Conservation (phyloP, 202 grass and related monocot genomes). For the Schoenoplectus tabernaemontani region DNA sequence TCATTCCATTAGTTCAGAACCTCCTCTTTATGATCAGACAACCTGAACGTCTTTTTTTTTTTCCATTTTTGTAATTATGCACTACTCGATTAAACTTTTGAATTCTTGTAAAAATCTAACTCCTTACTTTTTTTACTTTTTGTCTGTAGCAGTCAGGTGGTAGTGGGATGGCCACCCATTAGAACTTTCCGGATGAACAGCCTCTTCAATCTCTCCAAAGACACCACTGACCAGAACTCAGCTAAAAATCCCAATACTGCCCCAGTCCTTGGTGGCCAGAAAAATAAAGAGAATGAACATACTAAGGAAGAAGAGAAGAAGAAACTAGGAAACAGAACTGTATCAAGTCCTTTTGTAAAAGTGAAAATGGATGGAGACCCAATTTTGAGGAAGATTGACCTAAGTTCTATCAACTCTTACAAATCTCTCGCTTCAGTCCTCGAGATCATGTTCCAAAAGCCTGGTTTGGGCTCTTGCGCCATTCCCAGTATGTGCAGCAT, state of each 20-base stretch:
- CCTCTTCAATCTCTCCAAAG: constrained; percentile 58
- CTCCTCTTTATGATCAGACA: not conserved
- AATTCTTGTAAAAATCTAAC: not conserved
- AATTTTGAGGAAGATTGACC: constrained; percentile 85
- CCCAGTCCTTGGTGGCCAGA: not conserved
- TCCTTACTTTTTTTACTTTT: not conserved
- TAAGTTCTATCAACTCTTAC: constrained; percentile 52
- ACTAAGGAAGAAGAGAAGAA: constrained; percentile 32
- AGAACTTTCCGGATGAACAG: constrained; percentile 73
- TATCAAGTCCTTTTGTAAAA: constrained; percentile 42
- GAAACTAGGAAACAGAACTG: constrained; percentile 1
- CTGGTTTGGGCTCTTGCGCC: constrained; percentile 2
- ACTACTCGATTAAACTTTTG: not conserved
- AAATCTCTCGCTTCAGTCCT: constrained; percentile 56
- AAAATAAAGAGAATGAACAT: constrained; percentile 29
- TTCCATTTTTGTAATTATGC: not conserved
- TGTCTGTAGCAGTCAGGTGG: constrained; percentile 35
- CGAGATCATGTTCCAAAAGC: constrained; percentile 75
- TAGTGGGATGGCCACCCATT: constrained; percentile 84
- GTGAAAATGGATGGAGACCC: constrained; percentile 88
- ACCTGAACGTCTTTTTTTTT: not conserved
- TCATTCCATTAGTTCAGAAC: not conserved
- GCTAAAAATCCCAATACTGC: constrained; percentile 23
- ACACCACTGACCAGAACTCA: constrained; percentile 23
- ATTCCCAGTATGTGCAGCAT: not conserved